phyloP scores from a whole-genome alignment of 1,284 basidiomycete genomes.

The Cryptococcus sp. region DNA sequence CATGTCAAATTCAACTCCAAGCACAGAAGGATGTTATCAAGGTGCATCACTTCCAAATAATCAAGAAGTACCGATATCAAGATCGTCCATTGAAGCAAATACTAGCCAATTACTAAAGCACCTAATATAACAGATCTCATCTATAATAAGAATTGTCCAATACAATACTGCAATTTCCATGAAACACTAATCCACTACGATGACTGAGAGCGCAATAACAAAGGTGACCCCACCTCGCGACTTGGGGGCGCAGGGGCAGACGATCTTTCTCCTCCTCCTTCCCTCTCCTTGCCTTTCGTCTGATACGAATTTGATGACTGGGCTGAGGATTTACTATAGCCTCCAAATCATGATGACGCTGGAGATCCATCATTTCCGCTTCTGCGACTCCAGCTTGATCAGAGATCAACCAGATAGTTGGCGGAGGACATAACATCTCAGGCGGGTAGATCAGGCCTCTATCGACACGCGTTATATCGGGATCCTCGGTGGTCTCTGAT shows the following conservation, averaged over 20 bases:
- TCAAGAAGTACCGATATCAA: not conserved
- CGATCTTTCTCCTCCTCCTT: not conserved
- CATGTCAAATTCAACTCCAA: not conserved
- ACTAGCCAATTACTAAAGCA: no score
- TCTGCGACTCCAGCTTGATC: conserved; percentile 66
- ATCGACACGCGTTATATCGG: not conserved
- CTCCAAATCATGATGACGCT: conserved; percentile 27
- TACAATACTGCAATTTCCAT: not conserved
- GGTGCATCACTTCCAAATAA: no score
- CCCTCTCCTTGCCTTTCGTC: conserved; percentile 1
- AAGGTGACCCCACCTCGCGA: conserved; percentile 1
- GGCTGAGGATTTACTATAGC: conserved; percentile 29
- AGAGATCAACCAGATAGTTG: conserved; percentile 76
- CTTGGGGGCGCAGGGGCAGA: no score
- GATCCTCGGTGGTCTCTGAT: not conserved
- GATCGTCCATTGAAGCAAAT: not conserved
- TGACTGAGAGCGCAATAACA: not conserved
- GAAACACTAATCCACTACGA: not conserved
- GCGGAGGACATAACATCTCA: conserved; percentile 70
- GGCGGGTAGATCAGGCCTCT: conserved; percentile 72
- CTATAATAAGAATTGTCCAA: not conserved
- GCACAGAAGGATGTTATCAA: no score
- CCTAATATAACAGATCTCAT: no score
- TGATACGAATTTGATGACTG: not conserved
- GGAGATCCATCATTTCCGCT: conserved; percentile 33